Evolutionary conservation across 2,329 filamentous ascomycete genomes (phyloP).

Genomic region (Diaporthe caulivora): DNA sequence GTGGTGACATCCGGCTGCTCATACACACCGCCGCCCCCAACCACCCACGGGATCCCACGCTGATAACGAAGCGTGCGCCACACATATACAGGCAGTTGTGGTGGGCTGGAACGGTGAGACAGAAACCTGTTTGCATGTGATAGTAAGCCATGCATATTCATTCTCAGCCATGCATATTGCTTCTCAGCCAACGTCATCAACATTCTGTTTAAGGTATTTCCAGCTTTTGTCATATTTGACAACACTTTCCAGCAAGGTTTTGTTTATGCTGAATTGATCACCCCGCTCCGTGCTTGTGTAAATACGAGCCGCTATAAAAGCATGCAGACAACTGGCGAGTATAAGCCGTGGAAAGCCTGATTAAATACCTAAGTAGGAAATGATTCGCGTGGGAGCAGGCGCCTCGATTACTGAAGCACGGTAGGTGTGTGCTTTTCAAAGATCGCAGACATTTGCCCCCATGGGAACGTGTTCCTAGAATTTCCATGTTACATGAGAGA

Average conservation of each 20-base stretch:
- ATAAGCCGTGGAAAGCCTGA: not conserved
- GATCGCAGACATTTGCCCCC: not conserved
- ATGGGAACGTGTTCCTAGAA: not conserved
- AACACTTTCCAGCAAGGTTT: not conserved
- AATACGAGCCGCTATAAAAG: no score
- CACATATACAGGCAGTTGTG: not conserved
- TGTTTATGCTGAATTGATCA: not conserved
- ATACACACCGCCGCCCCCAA: constrained; percentile 15
- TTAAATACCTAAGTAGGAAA: not conserved
- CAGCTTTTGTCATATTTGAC: constrained; percentile 15
- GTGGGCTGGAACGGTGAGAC: not conserved
- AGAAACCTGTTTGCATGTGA: constrained; percentile 20
- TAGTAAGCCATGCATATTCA: not conserved
- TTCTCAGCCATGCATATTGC: not conserved
- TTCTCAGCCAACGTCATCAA: not conserved
- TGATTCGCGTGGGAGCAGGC: not conserved
- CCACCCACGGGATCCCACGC: not conserved
- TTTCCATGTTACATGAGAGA: no score
- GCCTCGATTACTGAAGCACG: not conserved
- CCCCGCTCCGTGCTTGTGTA: not conserved
- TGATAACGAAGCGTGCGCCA: not conserved
- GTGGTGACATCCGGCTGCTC: not conserved
- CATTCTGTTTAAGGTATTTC: not conserved
- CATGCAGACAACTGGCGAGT: not conserved
- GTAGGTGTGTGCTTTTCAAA: not conserved